These are phyloP conservation scores for Saccharomycopsis sp. DNA, from an alignment of 805 yeast species.

Conservation along the genomic window DNA sequence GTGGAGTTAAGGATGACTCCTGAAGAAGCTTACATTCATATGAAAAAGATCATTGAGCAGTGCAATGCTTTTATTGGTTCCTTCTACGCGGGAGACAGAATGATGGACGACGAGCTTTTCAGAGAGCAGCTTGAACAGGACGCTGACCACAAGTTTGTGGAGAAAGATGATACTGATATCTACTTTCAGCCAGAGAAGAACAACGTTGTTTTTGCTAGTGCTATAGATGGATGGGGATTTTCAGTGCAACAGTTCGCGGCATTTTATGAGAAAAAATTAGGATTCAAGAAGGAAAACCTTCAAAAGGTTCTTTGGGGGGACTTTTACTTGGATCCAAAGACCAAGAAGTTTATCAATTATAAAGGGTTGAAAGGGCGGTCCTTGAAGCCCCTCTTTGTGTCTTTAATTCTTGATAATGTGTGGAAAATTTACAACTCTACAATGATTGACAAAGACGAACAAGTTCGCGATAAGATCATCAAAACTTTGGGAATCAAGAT, in stretches of 20 bases:
- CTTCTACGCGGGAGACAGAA: constrained; percentile 85
- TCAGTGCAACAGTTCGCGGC: constrained; percentile 82
- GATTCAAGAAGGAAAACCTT: constrained; percentile 71
- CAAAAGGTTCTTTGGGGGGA: constrained; percentile 96
- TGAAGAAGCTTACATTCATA: constrained; percentile 75
- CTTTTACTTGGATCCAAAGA: constrained; percentile 79
- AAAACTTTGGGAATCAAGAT: constrained; percentile 62
- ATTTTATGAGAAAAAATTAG: constrained; percentile 76
- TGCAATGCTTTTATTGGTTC: constrained; percentile 93
- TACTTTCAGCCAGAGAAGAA: constrained; percentile 84
- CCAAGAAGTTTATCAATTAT: constrained; percentile 69
- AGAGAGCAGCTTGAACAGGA: constrained; percentile 53
- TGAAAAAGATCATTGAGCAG: constrained; percentile 76
- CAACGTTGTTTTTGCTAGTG: constrained; percentile 86
- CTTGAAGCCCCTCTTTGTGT: constrained; percentile 78
- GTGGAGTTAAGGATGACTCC: constrained; percentile 79
- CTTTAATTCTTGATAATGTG: constrained; percentile 77
- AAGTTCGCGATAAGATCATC: constrained; percentile 68
- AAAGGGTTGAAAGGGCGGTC: constrained; percentile 56
- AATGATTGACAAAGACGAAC: constrained; percentile 56
- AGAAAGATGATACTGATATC: constrained; percentile 70
- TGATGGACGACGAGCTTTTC: constrained; percentile 78
- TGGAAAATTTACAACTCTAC: constrained; percentile 86
- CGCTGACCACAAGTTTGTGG: constrained; percentile 46
- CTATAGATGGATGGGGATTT: constrained; percentile 98